Base-by-base conservation (phyloP, 768 basidiomycete genomes). In the Panaeolus papilionaceus region DNA sequence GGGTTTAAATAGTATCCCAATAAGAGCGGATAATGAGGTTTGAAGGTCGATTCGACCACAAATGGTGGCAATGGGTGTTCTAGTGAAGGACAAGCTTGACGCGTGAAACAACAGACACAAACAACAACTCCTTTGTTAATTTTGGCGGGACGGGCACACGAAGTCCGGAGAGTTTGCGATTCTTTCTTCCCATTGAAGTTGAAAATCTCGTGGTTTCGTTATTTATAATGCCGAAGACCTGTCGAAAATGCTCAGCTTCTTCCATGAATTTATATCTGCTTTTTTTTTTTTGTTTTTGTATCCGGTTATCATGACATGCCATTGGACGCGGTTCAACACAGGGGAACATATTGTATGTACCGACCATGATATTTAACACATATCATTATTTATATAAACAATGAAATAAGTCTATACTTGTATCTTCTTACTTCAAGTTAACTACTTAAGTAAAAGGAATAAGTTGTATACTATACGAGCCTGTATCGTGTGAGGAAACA, bases 21-120 rank as follows among this genome's bases (percentile, higher is more conserved):
- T 37, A 6, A 8, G 28, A 58, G 54, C 14, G 33, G 26, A 33
- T 28, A 18, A 33, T 28, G 54, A 14, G 10, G 33, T 16, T 11
- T 37, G 26, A 33, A 58, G 54, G 54, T 58, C 33, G 54, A 12
- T 33, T 33, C 10, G 54, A 58, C 58, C 38, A 40, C 28, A 23
- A 42, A 38, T 23, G 66, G 65, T 64, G 58, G 61, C 37, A 67
- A 61, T 65, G 61, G 69, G 54, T 47, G 64, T 64, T 51, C 45
- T 47, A 45, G 38, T 37, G 26, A 47, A 61, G 42, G 28, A 58
- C 68, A 66, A 58, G 54, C 42, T 64, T 65, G 67, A 69, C 68
- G 68, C 68, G 68, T 58, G 54, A 58, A 58, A 58, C 54, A 58
- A 58, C 54, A 58, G 28, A n/a, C 54, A n/a, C 54, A 58, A 58